These are phyloP conservation scores for Tephrocybe sp. DNA, from an alignment of 768 basidiomycete genomes.

Conservation along the genomic window DNA sequence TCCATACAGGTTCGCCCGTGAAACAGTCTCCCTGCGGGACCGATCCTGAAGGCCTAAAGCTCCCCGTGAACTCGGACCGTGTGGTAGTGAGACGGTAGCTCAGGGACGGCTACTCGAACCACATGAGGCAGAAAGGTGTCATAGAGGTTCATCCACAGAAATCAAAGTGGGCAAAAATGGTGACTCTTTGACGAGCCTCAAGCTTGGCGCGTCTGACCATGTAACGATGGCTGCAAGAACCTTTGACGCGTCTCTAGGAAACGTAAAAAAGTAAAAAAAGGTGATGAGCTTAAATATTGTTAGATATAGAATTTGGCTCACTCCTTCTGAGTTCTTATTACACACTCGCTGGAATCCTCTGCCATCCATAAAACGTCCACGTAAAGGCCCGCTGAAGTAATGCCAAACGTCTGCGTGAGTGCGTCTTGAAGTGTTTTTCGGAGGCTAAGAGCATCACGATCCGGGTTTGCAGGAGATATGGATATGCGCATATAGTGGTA, in stretches of 20 bases:
- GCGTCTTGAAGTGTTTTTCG: slow-evolving; percentile 58
- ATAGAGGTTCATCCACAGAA: slow-evolving; percentile 5
- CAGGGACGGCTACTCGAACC: too few species aligned
- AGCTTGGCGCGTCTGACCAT: slow-evolving; percentile 28
- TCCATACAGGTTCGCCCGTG: too few species aligned
- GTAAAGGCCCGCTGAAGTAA: slow-evolving; percentile 48
- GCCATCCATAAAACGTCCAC: slow-evolving; percentile 61
- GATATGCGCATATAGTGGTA: slow-evolving; percentile 50
- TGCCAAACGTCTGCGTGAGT: slow-evolving; percentile 54
- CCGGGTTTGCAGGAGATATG: slow-evolving; percentile 36
- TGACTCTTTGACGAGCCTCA: slow-evolving; percentile 38
- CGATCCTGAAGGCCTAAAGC: too few species aligned
- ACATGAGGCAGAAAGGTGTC: neutral
- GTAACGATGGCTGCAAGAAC: slow-evolving; percentile 34
- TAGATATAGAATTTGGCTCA: slow-evolving; percentile 25
- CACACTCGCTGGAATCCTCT: slow-evolving; percentile 36
- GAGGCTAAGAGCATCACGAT: slow-evolving; percentile 38
- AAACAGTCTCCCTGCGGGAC: too few species aligned
- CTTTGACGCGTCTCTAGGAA: slow-evolving; percentile 37
- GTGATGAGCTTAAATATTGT: neutral
- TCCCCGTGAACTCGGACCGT: too few species aligned
- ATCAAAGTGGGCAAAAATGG: slow-evolving; percentile 41
- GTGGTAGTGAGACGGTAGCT: too few species aligned
- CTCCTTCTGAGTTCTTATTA: slow-evolving; percentile 43
- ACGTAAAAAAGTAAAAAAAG: neutral